Evolutionary conservation across 2,329 filamentous ascomycete species (phyloP), one percentile per base, ranked within the genome.

Genomic region (Colletotrichum eleusines): DNA sequence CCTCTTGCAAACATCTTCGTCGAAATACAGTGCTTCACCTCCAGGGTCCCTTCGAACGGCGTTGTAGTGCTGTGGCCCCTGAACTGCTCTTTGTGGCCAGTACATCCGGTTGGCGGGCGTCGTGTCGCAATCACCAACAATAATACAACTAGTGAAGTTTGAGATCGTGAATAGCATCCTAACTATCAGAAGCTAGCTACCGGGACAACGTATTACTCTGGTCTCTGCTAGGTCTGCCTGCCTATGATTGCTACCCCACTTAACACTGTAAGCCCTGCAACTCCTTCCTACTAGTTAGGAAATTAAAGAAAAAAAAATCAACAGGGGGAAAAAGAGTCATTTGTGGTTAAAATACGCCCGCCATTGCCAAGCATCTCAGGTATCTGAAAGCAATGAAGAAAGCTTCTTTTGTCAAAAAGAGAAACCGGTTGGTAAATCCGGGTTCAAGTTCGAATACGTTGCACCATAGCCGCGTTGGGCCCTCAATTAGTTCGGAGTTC

Each of bases 401-500:
- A 50, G 64, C 59, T 71, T 71, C 68, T 68, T 42, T 16, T 54
- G 48, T 42, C 16, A 48, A 48, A 58, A 58, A 33, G 53, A 38
- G 61, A 60, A 50, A 35, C 72, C 59, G 42, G n/a, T 38, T 18
- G 35, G 38, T n/a, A 53, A 70, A 53, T 23, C 11, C 26, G 16
- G 50, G 33, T 7, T 4, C 28, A 44, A n/a, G n/a, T 40, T 23
- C 23, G 40, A 51, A 53, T 31, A 16, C 11, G 11, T 44, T 11
- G 23, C 16, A 18, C 28, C 28, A 12, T 31, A 1, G 20, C 20
- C 14, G 38, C 33, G 28, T 35, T 57, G 55, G 14, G 35, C 12
- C 5, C 16, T 42, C 31, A 14, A 58, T 68, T n/a, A 72, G 46
- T 28, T 70, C 80, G 53, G 80, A 74, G 74, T 81, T 80, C 50